Base-by-base conservation (phyloP, 1,284 basidiomycete species). In the Vanrija humicola region DNA sequence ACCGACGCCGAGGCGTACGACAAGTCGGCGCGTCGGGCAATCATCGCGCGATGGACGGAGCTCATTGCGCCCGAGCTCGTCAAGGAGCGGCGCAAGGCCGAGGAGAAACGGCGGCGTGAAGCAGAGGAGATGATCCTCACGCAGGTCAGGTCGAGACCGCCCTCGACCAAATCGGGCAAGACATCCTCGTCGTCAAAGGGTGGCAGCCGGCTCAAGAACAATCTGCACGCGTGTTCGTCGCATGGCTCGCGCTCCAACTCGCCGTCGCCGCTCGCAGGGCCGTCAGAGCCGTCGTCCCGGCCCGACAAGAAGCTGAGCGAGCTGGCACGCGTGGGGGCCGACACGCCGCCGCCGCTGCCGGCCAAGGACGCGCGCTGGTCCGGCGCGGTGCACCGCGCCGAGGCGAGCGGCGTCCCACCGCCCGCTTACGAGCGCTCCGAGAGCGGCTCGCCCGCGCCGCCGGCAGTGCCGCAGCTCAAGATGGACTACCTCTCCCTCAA, bases 1-100 rank as follows among this genome's bases (percentile, higher is more conserved):
- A 23, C 39, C 0, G 59, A 50, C 2, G 59, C 55, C 5, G 19
- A 38, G 7, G 3, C 6, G 1, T 28, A 54, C n/a, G n/a, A 19
- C n/a, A 38, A 38, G n/a, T 18, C 16, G 1, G 46, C 56, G 14
- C 55, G 55, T 12, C 18, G 39, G 15, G 39, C 16, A 10, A 54
- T 60, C 23, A 9, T 56, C 14, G 28, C 9, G 0, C 43, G 46
- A 0, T 60, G 58, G 58, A 38, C 10, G 1, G n/a, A 26, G 23
- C 23, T 52, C 0, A 19, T 8, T 2, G 6, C 23, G 5, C 43
- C 29, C 50, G 25, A 45, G 28, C 38, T 39, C 10, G 50, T 45
- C 43, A 21, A 44, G 19, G 8, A 6, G 15, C 50, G 50, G 23
- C 19, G 23, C 21, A 46, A 42, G 15, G 8, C 9, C 16, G 44